Evolutionary conservation across 169 alveolate species (phyloP), one percentile per base, ranked within the genome.

Genomic region (Cryptosporidium viatorum): DNA sequence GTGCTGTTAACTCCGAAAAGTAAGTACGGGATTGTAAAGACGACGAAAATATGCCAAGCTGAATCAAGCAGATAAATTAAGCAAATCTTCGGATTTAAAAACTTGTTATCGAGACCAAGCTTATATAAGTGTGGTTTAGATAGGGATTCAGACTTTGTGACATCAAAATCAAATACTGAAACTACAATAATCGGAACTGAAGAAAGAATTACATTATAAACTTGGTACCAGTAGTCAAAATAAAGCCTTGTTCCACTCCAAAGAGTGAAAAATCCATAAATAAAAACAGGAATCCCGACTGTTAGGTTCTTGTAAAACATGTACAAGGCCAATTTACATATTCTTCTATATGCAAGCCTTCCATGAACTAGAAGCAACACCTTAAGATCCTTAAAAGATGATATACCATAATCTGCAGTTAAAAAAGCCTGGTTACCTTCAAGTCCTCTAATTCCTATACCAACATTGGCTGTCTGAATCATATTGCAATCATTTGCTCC

Each of bases 401-500:
- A 50, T 41, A 89, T 84, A 18, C 93, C 93, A 70, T 92, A 85
- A 67, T 95, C 95, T 35, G 86, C 71, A 14, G 86, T 96, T 94
- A 50, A 93, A 51, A 96, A 96, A 0, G 99, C 99, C 91, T 97
- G 98, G 29, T 95, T 92, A 5, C 99, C 99, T 91, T 98, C 99
- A 62, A 96, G 92, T 31, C 99, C 99, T 50, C 94, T 93, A 31
- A 97, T 94, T 35, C 99, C 99, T 10, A 98, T 97, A 8, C 99
- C 99, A 29, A 98, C 98, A 85, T 98, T 97, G 43, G 99, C 99
- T 69, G 96, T 98, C 87, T 96, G 94, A 45, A 99, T 97, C 99
- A 99, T 99, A 31, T 98, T 97, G 51, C 97, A 99, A 93, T 99
- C 99, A 95, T 98, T 98, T 31, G 99, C 99, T 14, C 99, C 99